Evolutionary conservation across 2,329 filamentous ascomycete species (phyloP), one percentile per base, ranked within the genome.

Genomic region (Neonectria hederae): DNA sequence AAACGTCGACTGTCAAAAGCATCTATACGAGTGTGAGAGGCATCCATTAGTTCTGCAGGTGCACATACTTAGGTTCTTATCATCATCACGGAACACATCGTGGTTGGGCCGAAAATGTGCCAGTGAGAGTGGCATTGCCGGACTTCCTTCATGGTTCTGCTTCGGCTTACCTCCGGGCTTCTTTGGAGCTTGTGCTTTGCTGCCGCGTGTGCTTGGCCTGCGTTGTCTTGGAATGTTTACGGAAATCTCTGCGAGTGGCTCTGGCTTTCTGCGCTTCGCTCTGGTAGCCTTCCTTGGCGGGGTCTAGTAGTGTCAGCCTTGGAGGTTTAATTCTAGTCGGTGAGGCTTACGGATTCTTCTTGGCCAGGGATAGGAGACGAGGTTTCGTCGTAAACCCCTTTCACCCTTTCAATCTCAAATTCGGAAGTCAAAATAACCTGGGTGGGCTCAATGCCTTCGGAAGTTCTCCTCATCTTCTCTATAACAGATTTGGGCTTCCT

Each of bases 401-500:
- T 83, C 28, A 81, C 76, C 55, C 83, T 82, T 71, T 85, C 81
- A 11, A 87, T 76, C 48, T 84, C 78, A 19, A 87, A 81, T 38
- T 83, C 79, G 2, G 81, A 73, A 35, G 84, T 83, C 80, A 90
- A 90, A 53, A 93, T 86, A 22, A 87, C 80, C 78, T 94, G 91
- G 0, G 79, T 86, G 9, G 89, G 86, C 61, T 87, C 84, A 35
- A 93, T 87, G 2, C 84, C 82, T 67, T 85, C 83, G 0, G 92
- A 93, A 19, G 87, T 88, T 56, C 84, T 77, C 70, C 89, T 84
- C 77, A 95, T 88, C 63, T 87, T 86, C 59, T 87, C 83, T 22
- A 93, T 80, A n/a, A 93, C 89, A 1, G 88, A 89, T n/a, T 83
- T 84, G 58, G 90, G 87, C 76, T 95, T 95, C 72, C 90, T 89